phyloP scores from a whole-genome alignment of 192 early-diverging fungal species.

The Podila minutissima region DNA sequence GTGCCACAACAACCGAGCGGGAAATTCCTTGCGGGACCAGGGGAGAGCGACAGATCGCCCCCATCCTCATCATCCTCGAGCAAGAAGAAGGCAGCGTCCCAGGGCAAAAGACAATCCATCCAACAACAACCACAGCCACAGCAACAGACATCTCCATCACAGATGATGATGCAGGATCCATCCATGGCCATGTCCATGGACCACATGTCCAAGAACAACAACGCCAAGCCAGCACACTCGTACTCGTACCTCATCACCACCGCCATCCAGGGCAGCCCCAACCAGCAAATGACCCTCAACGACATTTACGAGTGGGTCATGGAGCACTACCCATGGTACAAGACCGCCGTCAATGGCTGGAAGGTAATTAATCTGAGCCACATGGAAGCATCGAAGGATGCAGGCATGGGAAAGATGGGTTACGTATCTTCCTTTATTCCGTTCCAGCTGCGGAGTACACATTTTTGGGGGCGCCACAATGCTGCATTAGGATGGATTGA shows the following conservation, averaged over 20 bases:
- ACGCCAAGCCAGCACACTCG: slow-evolving; percentile 77
- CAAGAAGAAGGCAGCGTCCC: neutral
- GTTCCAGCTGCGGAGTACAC: neutral
- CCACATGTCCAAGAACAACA: slow-evolving; percentile 37
- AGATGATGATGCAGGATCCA: neutral
- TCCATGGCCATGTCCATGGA: slow-evolving; percentile 17
- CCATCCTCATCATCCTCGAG: neutral
- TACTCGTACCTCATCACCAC: slow-evolving; percentile 87
- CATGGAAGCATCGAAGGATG: neutral
- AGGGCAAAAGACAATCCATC: slow-evolving; percentile 12
- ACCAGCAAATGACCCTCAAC: slow-evolving; percentile 82
- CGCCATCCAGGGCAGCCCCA: slow-evolving; percentile 74
- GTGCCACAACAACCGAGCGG: neutral
- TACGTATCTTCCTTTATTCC: neutral
- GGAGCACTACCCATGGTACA: slow-evolving; percentile 81
- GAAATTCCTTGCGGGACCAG: slow-evolving; percentile 18
- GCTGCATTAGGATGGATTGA: no score
- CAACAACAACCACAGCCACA: slow-evolving; percentile 1
- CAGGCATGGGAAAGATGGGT: neutral
- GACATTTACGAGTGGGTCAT: slow-evolving; percentile 91
- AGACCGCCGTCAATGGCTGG: slow-evolving; percentile 77
- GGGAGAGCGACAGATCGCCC: neutral
- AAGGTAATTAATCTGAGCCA: slow-evolving; percentile 47
- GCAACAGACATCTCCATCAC: slow-evolving; percentile 26
- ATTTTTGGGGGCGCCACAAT: no score